A percentile compares a stretch with the other conserved stretches of the same genome.
These are phyloP conservation scores for Phytophthora boehmeriae DNA, from an alignment of 352 stramenopile genomes.

Conservation along the genomic window DNA sequence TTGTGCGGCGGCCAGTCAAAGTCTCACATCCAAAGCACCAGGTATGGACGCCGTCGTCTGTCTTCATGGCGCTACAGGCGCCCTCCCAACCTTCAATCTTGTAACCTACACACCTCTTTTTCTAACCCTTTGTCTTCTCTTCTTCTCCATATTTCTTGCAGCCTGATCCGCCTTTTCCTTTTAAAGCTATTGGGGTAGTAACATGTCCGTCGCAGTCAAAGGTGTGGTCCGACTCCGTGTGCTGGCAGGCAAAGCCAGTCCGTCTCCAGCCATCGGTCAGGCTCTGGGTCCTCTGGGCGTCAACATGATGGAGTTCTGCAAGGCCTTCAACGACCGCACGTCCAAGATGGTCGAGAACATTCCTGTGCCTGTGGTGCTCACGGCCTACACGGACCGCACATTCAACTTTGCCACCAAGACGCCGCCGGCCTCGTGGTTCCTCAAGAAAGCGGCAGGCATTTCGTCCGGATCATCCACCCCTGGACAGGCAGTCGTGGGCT, in stretches of 20 bases:
- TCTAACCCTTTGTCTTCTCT: constrained; percentile 17
- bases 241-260: constrained; percentile 82
- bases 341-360: constrained; percentile 91
- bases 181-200: constrained; percentile 16
- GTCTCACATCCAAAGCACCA: constrained; percentile 14
- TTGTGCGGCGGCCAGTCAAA: constrained; percentile 37
- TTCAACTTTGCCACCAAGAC: constrained; percentile 97
- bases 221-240: constrained; percentile 88
- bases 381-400: constrained; percentile 93
- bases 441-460: constrained; percentile 92
- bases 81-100: neutral
- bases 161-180: constrained; percentile 1
- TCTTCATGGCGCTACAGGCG: constrained; percentile 9
- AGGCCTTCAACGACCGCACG: constrained; percentile 98
- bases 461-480: constrained; percentile 71
- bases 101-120: neutral
- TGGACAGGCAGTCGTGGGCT: constrained; percentile 80
- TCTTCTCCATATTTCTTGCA: constrained; percentile 10
- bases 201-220: constrained; percentile 64
- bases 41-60: constrained; percentile 10
- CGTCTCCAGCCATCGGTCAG: constrained; percentile 89
- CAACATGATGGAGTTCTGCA: constrained; percentile 99
- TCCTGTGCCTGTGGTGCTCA: constrained; percentile 93
- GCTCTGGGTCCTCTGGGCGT: constrained; percentile 96
- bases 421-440: constrained; percentile 94